These are phyloP conservation scores for Naematelia encephala DNA, from an alignment of 768 basidiomycete species.

Conservation along the genomic window DNA sequence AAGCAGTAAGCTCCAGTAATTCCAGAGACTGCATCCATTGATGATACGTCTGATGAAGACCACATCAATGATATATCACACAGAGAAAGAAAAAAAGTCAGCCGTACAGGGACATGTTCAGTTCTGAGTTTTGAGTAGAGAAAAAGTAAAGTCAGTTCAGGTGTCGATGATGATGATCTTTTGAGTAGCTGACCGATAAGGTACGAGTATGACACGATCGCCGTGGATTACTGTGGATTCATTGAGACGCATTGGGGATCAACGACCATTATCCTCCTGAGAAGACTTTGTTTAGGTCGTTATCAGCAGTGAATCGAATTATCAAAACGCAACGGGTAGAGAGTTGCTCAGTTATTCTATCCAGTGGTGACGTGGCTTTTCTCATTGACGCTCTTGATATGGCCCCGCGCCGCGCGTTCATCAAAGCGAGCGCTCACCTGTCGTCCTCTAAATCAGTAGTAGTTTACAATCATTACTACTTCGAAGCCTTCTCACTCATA, in stretches of 20 bases:
- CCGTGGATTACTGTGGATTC: conserved; percentile 65
- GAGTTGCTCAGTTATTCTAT: too few species aligned
- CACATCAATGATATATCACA: not conserved
- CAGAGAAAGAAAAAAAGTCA: not conserved
- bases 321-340: too few species aligned
- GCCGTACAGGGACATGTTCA: conserved; percentile 56
- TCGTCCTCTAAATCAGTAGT: not conserved
- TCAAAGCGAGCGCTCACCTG: not conserved
- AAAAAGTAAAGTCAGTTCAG: too few species aligned
- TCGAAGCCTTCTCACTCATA: too few species aligned
- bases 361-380: not conserved
- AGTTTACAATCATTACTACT: too few species aligned
- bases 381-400: not conserved
- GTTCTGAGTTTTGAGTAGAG: conserved; percentile 47
- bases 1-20: conserved; percentile 73
- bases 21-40: conserved; percentile 79
- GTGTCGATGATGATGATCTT: conserved; percentile 45
- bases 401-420: not conserved
- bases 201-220: conserved; percentile 68
- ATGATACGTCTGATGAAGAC: conserved; percentile 65
- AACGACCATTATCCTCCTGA: too few species aligned
- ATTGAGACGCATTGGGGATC: conserved; percentile 71
- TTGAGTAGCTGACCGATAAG: conserved; percentile 59
- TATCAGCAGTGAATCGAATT: too few species aligned
- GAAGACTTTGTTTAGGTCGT: too few species aligned